phyloP scores from a whole-genome alignment of 2,329 filamentous ascomycete species.

The Stylonectria norvegica region DNA sequence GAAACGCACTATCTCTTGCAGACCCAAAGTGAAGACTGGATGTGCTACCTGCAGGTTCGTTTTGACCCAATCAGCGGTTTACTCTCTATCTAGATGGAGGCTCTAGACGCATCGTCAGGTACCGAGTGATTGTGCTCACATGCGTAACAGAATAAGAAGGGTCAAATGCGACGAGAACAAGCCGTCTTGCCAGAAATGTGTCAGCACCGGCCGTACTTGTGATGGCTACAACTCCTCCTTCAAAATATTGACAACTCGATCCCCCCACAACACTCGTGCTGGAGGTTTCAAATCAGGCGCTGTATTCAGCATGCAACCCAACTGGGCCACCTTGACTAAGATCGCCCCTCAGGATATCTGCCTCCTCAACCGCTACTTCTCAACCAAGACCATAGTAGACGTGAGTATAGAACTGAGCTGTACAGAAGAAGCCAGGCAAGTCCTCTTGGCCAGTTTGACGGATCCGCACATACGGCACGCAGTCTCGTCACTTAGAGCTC shows the following conservation, averaged over 20 bases:
- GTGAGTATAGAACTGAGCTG: conserved; percentile 37
- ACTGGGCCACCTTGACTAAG: conserved; percentile 15
- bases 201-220: conserved; percentile 39
- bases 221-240: conserved; percentile 43
- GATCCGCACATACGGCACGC: conserved; percentile 37
- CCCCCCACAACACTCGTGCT: conserved; percentile 2
- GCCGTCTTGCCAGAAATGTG: conserved; percentile 34
- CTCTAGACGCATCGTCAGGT: neutral
- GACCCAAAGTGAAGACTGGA: conserved; percentile 40
- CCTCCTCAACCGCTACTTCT: conserved; percentile 38
- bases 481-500: conserved; percentile 37
- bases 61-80: conserved; percentile 8
- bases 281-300: conserved; percentile 10
- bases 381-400: conserved; percentile 40
- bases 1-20: conserved; percentile 24
- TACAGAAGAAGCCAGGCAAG: conserved; percentile 37
- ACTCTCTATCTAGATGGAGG: conserved; percentile 1
- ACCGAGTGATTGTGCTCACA: conserved; percentile 13
- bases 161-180: conserved; percentile 38
- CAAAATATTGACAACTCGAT: conserved; percentile 23
- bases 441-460: conserved; percentile 37
- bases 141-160: conserved; percentile 31
- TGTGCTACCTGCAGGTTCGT: conserved; percentile 43
- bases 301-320: conserved; percentile 16
- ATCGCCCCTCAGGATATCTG: conserved; percentile 28